Evolutionary conservation across 2,329 filamentous ascomycete genomes (phyloP).

Genomic region (Dissoconium aciculare): DNA sequence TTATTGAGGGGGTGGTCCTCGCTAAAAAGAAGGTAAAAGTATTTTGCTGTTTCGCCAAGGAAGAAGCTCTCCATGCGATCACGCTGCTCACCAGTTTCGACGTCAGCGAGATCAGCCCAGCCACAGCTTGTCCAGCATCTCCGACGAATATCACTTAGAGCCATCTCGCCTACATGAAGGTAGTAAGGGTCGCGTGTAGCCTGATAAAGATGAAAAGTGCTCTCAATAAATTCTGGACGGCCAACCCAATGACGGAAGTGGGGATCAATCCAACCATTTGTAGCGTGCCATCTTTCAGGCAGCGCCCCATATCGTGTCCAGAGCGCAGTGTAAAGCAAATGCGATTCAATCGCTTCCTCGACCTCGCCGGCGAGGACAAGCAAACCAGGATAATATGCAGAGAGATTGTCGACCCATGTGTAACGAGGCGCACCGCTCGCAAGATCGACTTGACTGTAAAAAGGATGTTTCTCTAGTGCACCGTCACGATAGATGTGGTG

Average conservation of each 20-base stretch:
- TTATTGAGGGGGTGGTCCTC: slow-evolving; percentile 73
- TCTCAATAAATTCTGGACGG: slow-evolving; percentile 91
- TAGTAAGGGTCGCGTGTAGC: slow-evolving; percentile 95
- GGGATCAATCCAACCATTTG: slow-evolving; percentile 67
- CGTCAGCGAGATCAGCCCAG: slow-evolving; percentile 64
- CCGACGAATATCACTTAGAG: slow-evolving; percentile 69
- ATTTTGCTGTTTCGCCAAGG: slow-evolving; percentile 89
- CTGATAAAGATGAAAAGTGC: slow-evolving; percentile 87
- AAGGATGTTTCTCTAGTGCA: slow-evolving; percentile 61
- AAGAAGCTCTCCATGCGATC: slow-evolving; percentile 99
- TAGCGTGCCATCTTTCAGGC: slow-evolving; percentile 62
- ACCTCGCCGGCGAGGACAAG: slow-evolving; percentile 75
- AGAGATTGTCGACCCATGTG: slow-evolving; percentile 91
- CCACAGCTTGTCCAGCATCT: slow-evolving; percentile 84
- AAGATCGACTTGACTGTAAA: slow-evolving; percentile 83
- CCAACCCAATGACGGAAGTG: slow-evolving; percentile 91
- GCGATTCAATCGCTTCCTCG: slow-evolving; percentile 79
- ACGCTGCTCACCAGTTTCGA: slow-evolving; percentile 57
- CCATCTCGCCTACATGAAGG: slow-evolving; percentile 90
- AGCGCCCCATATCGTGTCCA: slow-evolving; percentile 93
- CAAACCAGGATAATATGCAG: slow-evolving; percentile 86
- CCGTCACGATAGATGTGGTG: slow-evolving; percentile 70
- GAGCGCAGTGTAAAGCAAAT: slow-evolving; percentile 77
- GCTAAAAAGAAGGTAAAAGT: slow-evolving; percentile 84
- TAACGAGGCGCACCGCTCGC: slow-evolving; percentile 75